Evolutionary conservation across 805 yeast species (phyloP), one percentile per base, ranked within the genome.

Genomic region (Saturnispora sekii): DNA sequence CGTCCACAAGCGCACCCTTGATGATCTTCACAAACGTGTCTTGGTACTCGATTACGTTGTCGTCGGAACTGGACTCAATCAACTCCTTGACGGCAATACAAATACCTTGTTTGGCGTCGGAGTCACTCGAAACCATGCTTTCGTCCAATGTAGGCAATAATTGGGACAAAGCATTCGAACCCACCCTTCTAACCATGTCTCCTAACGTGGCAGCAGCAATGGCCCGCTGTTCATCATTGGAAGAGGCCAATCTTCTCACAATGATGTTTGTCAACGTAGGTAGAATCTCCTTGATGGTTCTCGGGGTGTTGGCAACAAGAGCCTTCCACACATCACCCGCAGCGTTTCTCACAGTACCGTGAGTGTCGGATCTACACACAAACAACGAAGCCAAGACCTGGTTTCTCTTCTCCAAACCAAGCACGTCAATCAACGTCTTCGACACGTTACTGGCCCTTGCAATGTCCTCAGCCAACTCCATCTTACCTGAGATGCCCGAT

Each of bases 271-370:
- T 84, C 51, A 93, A 76, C 5, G 87, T 72, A 29, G 96, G 94
- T 50, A 93, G 65, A 49, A 93, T 87, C 62, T 89, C 97, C 68
- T 85, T 90, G 39, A 93, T 83, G 3, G 96, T 85, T 59, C 84
- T 79, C 36, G 98, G 97, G 17, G 98, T 93, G 61, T 93, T 93
- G 40, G 95, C 84, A 42, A 93, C 97, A 59, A 93, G 70, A 0
- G 96, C 87, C 66, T 89, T 89, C 99, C 99, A 93, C 39, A 93
- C 87, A 56, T 93, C 96, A 48, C 86, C 77, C 10, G 97, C 81
- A 21, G 95, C 84, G 52, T 79, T 79, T 56, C 98, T 80, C 26
- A 93, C 99, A 52, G 80, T 72, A 53, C 86, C 86, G 33, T 93
- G 76, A 34, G 80, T 76, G 68, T 93, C 99, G 11, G 95, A 85